Evolutionary conservation across 164 flowering plant species (phyloP), one percentile per base, ranked within the genome.

Genomic region (Houttuynia cordata): DNA sequence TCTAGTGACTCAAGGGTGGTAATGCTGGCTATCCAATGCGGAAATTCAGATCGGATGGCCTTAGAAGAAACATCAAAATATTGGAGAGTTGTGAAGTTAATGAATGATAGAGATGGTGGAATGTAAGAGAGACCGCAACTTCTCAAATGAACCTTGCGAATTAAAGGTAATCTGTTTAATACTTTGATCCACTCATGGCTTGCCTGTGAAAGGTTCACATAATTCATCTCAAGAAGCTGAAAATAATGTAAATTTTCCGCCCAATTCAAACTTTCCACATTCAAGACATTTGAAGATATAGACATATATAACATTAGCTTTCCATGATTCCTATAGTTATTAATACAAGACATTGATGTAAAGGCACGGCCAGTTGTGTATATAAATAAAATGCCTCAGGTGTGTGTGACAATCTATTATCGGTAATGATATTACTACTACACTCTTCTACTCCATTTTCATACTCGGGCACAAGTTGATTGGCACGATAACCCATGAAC

Each of bases 61-160:
- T 60, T 60, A 6, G 12, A 45, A 20, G 51, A 39, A 1, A 60
- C 52, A 60, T 60, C 53, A 45, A 60, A 52, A 9, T 42, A 19
- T 18, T 34, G 25, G 8, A 68, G 63, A 37, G 65, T 57, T 47
- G 70, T 62, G 20, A 67, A 62, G 41, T 67, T 62, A 0, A 62
- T 20, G 30, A 51, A 18, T 0, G 24, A 19, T 56, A 57, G 65
- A 39, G 58, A 39, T 30, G 37, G 37, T 30, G 37, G 37, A 49
- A 49, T 49, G 15, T 49, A 14, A 2, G 18, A 14, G 3, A 49
- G n/a, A 49, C n/a, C 9, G n/a, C 51, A 49, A 2, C 51, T 19
- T 49, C n/a, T 14, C n/a, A 49, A 49, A 19, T 14, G 51, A 14
- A 49, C 15, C 51, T 49, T 9, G 15, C 15, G 18, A 3, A 49